Base-by-base conservation (phyloP, 83 land plant genomes). In the Picea engelmannii region DNA sequence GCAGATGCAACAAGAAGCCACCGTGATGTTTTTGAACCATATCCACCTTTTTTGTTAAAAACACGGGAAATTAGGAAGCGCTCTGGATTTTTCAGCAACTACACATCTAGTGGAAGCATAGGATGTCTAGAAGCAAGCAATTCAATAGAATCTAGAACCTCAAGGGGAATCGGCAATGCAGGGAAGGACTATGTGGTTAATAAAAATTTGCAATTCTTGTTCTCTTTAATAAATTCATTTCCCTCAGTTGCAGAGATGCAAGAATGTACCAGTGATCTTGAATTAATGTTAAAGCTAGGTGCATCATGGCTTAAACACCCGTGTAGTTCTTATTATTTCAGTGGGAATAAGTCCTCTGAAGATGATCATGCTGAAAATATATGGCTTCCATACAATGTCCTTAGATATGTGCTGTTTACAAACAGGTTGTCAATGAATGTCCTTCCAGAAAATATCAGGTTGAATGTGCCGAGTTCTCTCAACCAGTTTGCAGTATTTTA, bases 221-320 rank as follows among this genome's bases (percentile, higher is more conserved):
- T 8, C 16, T 2, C 47, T 0, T 13, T 77, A 55, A 25, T 77
- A 15, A 40, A 58, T 2, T 59, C 64, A 77, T 25, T 77, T 27
- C 79, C 79, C 8, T 16, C 79, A 77, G 31, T 77, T 58, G 8
- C 18, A 58, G 79, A 76, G 38, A 76, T 76, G 79, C 79, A 76
- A 58, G 15, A 52, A 4, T 76, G 62, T 27, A 20, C 35, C 9
- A 16, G 15, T 76, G 79, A 76, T 16, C n/a, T 76, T 11, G 62
- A 58, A 15, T 17, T 76, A 58, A 18, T 58, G 52, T 10, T 58
- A 6, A 76, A 76, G 23, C 62, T 58, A 27, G 40, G n/a, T 4
- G 25, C 23, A 21, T 58, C 79, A 1, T 76, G 35, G 20, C 23
- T 71, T 35, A 25, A 58, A 55, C 20, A 23, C 4, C 16, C 1